Evolutionary conservation across 176 grass and related monocot genomes (phyloP).

Genomic region (Hordeum marinum): DNA sequence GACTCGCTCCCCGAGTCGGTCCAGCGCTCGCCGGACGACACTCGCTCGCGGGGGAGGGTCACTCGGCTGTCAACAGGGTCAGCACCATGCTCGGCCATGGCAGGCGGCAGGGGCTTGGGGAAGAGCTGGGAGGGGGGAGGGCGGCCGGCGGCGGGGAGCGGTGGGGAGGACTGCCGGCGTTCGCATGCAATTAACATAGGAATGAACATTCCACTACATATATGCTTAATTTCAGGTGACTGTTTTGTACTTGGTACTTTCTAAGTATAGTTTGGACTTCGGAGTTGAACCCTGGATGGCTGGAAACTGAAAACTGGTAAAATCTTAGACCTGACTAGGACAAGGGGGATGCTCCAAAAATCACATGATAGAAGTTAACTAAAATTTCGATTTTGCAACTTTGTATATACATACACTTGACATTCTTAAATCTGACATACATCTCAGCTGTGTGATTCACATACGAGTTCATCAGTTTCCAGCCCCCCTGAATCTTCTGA

Average conservation of each 20-base stretch:
- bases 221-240: too few species aligned
- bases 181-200: too few species aligned
- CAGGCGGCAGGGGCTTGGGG: too few species aligned
- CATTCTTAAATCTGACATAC: not conserved
- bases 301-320: not conserved
- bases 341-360: slow-evolving; percentile 4
- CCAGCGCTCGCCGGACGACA: too few species aligned
- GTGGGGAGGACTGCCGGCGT: too few species aligned
- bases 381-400: not conserved
- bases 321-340: slow-evolving; percentile 5
- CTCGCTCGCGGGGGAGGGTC: too few species aligned
- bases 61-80: too few species aligned
- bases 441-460: not conserved
- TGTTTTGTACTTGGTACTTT: not conserved
- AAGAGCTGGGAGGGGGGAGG: too few species aligned
- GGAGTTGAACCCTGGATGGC: not conserved
- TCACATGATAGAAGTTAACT: not conserved
- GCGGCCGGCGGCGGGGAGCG: too few species aligned
- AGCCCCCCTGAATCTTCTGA: not conserved
- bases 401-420: not conserved
- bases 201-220: too few species aligned
- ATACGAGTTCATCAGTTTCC: not conserved
- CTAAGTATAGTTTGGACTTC: not conserved
- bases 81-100: too few species aligned
- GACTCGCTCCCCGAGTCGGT: too few species aligned